Conservation (phyloP, 352 stramenopile species). For the Phytophthora pistaciae region DNA sequence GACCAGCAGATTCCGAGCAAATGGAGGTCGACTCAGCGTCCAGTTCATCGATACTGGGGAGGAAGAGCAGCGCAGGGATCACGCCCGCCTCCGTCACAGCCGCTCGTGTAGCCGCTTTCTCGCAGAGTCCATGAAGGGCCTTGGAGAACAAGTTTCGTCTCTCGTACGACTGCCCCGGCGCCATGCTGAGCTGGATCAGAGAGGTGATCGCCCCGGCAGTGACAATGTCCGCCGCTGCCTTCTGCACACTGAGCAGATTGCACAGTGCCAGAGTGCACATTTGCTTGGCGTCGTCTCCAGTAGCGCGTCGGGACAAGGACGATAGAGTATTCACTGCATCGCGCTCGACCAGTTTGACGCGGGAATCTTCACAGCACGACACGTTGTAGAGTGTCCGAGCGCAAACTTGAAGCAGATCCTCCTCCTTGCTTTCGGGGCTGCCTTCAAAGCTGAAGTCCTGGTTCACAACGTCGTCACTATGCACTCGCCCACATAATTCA, state of each 20-base stretch:
- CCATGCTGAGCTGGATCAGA: conserved; percentile 72
- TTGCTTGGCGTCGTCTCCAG: conserved; percentile 59
- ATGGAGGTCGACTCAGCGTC: background rate
- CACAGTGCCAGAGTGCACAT: conserved; percentile 85
- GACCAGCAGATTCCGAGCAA: background rate
- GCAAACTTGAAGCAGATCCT: conserved; percentile 52
- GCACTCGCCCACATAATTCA: conserved; percentile 54
- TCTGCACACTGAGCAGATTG: conserved; percentile 81
- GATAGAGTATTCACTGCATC: conserved; percentile 70
- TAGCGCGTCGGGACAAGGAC: conserved; percentile 46
- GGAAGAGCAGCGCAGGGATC: conserved; percentile 63
- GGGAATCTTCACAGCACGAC: conserved; percentile 72
- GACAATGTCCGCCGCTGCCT: conserved; percentile 76
- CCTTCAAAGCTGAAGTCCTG: conserved; percentile 1
- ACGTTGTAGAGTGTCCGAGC: conserved; percentile 77
- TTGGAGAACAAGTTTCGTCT: conserved; percentile 72
- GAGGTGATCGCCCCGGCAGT: conserved; percentile 69
- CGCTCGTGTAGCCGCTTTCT: conserved; percentile 53
- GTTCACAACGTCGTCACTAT: background rate
- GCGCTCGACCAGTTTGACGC: conserved; percentile 73
- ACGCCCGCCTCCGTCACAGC: conserved; percentile 63
- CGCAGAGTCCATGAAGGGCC: conserved; percentile 73
- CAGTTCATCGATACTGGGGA: conserved; percentile 42
- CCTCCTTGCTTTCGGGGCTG: conserved; percentile 11
- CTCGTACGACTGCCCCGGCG: conserved; percentile 49